These are phyloP conservation scores for Trichaptum fuscoviolaceum DNA, from an alignment of 768 basidiomycete genomes.

Conservation along the genomic window DNA sequence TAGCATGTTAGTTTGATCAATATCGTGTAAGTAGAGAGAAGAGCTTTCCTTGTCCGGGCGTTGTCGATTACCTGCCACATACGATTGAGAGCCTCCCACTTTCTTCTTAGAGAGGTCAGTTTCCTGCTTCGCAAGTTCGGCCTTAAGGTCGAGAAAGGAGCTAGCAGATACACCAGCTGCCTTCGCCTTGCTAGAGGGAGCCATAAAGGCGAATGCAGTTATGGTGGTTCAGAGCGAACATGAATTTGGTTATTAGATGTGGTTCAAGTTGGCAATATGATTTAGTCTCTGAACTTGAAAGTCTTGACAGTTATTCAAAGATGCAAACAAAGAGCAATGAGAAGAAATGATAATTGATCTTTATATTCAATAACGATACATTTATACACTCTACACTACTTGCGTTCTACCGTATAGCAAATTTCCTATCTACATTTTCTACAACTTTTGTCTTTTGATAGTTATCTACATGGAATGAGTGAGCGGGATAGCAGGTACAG, in stretches of 20 bases:
- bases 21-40: not conserved
- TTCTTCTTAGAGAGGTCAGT: conserved; percentile 64
- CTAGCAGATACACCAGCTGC: conserved; percentile 65
- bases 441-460: not conserved
- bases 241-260: not conserved
- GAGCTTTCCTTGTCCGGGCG: conserved; percentile 62
- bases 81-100: conserved; percentile 45
- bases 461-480: not conserved
- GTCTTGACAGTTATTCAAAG: no score
- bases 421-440: not conserved
- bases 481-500: not conserved
- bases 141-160: conserved; percentile 81
- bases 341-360: no score
- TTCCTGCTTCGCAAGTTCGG: conserved; percentile 44
- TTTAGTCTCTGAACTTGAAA: not conserved
- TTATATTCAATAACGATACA: not conserved
- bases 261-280: not conserved
- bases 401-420: not conserved
- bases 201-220: conserved; percentile 25
- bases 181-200: conserved; percentile 54
- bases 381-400: not conserved
- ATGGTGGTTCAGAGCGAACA: not conserved
- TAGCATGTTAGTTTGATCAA: conserved; percentile 1
- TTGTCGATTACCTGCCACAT: conserved; percentile 57
- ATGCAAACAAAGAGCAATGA: no score